Conservation (phyloP, 2,329 filamentous ascomycete species). For the Fusarium caatingaense region DNA sequence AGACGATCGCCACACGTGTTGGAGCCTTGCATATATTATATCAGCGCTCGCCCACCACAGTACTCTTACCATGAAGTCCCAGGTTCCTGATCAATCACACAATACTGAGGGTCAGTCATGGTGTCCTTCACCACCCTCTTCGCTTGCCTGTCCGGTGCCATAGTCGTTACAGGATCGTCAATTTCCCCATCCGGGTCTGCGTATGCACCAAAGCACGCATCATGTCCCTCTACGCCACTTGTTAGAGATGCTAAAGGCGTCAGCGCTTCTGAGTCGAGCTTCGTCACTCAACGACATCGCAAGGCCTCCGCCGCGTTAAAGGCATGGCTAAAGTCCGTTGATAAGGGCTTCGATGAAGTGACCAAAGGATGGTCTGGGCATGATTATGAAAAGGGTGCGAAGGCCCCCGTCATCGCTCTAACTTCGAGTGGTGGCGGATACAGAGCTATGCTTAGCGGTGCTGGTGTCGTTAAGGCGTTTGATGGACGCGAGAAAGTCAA, state of each 20-base stretch:
- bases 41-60: not conserved
- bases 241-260: not conserved
- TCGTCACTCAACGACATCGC: not conserved
- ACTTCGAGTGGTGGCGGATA: slow-evolving; percentile 14
- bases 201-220: slow-evolving; percentile 1
- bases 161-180: not conserved
- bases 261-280: not conserved
- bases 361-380: not conserved
- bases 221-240: not conserved
- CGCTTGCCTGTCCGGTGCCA: not conserved
- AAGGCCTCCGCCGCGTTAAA: slow-evolving; percentile 5
- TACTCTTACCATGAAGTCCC: too few species aligned
- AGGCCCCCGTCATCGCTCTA: slow-evolving; percentile 5
- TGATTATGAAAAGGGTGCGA: not conserved
- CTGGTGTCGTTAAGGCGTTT: slow-evolving; percentile 10
- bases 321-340: not conserved
- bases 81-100: too few species aligned
- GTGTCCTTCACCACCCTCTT: not conserved
- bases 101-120: not conserved
- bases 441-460: slow-evolving; percentile 14
- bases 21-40: not conserved
- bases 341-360: not conserved
- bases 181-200: not conserved
- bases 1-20: not conserved
- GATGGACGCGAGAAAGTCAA: slow-evolving; percentile 11